Percentiles rank a stretch among this genome's conserved stretches.
These are phyloP conservation scores for Sporothrix luriei DNA, from an alignment of 2,329 filamentous ascomycete species.

Conservation along the genomic window DNA sequence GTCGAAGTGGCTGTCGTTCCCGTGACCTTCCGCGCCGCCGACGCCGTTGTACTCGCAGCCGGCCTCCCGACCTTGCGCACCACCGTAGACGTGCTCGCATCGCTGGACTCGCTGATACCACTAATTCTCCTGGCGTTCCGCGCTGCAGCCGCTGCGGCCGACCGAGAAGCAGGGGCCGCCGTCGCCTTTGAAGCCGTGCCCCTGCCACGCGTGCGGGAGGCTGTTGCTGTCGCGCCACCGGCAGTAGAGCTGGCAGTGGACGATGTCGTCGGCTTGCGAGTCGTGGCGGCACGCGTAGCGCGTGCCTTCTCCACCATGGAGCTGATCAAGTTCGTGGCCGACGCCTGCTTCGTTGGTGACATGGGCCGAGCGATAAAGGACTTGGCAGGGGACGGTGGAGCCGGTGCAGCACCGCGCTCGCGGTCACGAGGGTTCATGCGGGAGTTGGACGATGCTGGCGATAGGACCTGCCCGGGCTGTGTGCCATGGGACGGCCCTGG, in stretches of 20 bases:
- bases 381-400: conserved; percentile 57
- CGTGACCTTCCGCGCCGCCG: conserved; percentile 43
- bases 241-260: conserved; percentile 49
- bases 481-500: conserved; percentile 37
- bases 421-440: conserved; percentile 62
- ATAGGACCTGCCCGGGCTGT: conserved; percentile 65
- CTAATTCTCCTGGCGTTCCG: conserved; percentile 59
- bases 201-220: conserved; percentile 39
- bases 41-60: conserved; percentile 39
- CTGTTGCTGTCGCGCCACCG: conserved; percentile 39
- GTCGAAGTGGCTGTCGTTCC: conserved; percentile 44
- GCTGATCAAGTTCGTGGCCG: conserved; percentile 53
- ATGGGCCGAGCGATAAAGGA: conserved; percentile 60
- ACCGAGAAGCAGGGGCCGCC: conserved; percentile 45
- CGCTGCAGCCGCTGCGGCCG: conserved; percentile 36
- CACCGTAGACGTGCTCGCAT: conserved; percentile 66
- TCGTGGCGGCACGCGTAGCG: conserved; percentile 52
- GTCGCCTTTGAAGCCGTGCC: conserved; percentile 43
- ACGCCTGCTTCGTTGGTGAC: conserved; percentile 63
- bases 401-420: conserved; percentile 33
- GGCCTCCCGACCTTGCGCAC: conserved; percentile 54
- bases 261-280: conserved; percentile 50
- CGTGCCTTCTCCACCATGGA: conserved; percentile 65
- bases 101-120: conserved; percentile 63
- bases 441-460: conserved; percentile 80